Conservation (phyloP, 257 asterid species). For the Scutellaria baicalensis region DNA sequence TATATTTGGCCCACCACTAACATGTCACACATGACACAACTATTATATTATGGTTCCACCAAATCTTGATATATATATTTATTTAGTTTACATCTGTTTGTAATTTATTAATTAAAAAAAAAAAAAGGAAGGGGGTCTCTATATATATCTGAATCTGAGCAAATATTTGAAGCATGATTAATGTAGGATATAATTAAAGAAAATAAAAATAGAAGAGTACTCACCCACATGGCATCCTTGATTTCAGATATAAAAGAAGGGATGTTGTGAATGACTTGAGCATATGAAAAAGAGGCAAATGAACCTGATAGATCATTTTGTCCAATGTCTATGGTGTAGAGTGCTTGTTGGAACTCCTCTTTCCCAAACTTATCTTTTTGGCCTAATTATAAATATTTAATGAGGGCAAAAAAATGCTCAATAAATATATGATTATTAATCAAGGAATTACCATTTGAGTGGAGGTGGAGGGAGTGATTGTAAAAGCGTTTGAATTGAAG, state of each 20-base stretch:
- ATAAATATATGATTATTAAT: neutral
- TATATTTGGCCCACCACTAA: too few relatives aligned
- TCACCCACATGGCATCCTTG: slow-evolving; percentile 33
- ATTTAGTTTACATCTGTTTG: too few relatives aligned
- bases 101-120: too few relatives aligned
- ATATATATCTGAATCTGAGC: too few relatives aligned
- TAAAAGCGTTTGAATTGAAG: slow-evolving; percentile 30
- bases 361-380: slow-evolving; percentile 1
- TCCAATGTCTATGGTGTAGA: slow-evolving; percentile 46
- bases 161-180: neutral
- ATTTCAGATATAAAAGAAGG: slow-evolving; percentile 49
- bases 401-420: neutral
- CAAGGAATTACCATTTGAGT: slow-evolving; percentile 15
- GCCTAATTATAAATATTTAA: slow-evolving; percentile 1
- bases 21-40: too few relatives aligned
- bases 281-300: slow-evolving; percentile 19
- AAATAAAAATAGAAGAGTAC: neutral
- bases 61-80: too few relatives aligned
- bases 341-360: slow-evolving; percentile 28
- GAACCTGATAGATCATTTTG: slow-evolving; percentile 38
- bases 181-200: neutral
- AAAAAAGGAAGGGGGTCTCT: too few relatives aligned
- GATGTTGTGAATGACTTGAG: slow-evolving; percentile 26
- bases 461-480: slow-evolving; percentile 10
- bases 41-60: too few relatives aligned